Base-by-base conservation (phyloP, 805 yeast species). In the Vanderwaltozyma yarrowii region DNA sequence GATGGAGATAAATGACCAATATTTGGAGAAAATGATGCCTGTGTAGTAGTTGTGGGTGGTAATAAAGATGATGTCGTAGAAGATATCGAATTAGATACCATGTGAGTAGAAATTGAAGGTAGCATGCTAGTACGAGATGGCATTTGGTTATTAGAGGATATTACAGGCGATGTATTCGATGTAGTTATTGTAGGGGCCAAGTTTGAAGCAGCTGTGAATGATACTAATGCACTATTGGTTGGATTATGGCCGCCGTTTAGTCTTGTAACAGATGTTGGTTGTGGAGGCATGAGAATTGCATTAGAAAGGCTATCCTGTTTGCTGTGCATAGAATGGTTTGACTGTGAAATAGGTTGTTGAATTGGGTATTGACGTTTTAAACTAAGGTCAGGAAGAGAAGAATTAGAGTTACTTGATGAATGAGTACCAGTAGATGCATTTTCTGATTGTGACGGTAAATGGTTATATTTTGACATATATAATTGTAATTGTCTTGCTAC, bases 401-500 rank as follows among this genome's bases (percentile, higher is more conserved):
- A 28, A 5, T 13, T 15, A 15, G 17, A 27, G 14, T 28, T 26
- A 14, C 13, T 20, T 13, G n/a, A n/a, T 7, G 9, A 9, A 7
- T 28, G 14, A 13, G 29, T 7, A 23, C n/a, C n/a, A n/a, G n/a
- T n/a, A n/a, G n/a, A n/a, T n/a, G n/a, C n/a, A n/a, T n/a, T n/a
- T n/a, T n/a, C n/a, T n/a, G n/a, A n/a, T n/a, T n/a, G 60, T 20
- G 43, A 49, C 38, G 71, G 69, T 47, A 75, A 46, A 41, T 62
- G 57, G 48, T 66, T 58, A 46, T 61, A 63, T 41, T 60, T 54
- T 1, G 68, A 76, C 54, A 82, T 68, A 59, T 83, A 89, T 49
- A 81, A 62, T 54, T 82, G 89, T 43, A 83, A 63, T 52, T 82
- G 89, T 55, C 92, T 71, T 20, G 88, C 77, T 11, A 83, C 92